phyloP scores from a whole-genome alignment of 345 rosid species.

The Angophora floribunda region DNA sequence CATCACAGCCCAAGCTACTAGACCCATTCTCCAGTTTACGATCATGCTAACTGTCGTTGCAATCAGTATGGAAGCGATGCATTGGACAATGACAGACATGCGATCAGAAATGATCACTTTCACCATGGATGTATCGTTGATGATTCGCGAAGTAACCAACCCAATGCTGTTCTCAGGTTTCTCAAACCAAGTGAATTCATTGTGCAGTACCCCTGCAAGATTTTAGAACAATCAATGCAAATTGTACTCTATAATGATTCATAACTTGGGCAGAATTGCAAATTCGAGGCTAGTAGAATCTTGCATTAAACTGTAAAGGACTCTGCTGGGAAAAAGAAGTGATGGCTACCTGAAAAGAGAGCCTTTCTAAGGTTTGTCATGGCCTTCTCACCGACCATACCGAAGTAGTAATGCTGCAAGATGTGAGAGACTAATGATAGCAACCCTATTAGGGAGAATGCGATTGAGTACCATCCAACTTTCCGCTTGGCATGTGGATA shows the following conservation, averaged over 20 bases:
- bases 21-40: slow-evolving; percentile 54
- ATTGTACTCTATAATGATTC: not conserved
- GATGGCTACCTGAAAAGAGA: slow-evolving; percentile 37
- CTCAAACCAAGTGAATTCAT: slow-evolving; percentile 62
- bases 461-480: slow-evolving; percentile 36
- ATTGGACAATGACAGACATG: slow-evolving; percentile 60
- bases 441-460: slow-evolving; percentile 34
- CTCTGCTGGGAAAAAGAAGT: not conserved
- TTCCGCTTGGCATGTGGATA: slow-evolving; percentile 12
- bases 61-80: slow-evolving; percentile 53
- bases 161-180: slow-evolving; percentile 40
- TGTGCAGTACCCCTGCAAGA: slow-evolving; percentile 36
- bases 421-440: slow-evolving; percentile 43
- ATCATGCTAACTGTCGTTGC: slow-evolving; percentile 48
- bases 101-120: slow-evolving; percentile 56
- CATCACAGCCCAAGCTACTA: slow-evolving; percentile 78
- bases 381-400: slow-evolving; percentile 58
- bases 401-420: slow-evolving; percentile 61
- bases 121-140: slow-evolving; percentile 47
- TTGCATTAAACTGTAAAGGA: not conserved
- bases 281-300: not conserved
- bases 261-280: not conserved
- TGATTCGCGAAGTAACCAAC: slow-evolving; percentile 33
- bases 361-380: slow-evolving; percentile 48
- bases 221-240: not conserved